phyloP scores from a whole-genome alignment of 805 yeast species.

The Sugiyamaella lignohabitans region DNA sequence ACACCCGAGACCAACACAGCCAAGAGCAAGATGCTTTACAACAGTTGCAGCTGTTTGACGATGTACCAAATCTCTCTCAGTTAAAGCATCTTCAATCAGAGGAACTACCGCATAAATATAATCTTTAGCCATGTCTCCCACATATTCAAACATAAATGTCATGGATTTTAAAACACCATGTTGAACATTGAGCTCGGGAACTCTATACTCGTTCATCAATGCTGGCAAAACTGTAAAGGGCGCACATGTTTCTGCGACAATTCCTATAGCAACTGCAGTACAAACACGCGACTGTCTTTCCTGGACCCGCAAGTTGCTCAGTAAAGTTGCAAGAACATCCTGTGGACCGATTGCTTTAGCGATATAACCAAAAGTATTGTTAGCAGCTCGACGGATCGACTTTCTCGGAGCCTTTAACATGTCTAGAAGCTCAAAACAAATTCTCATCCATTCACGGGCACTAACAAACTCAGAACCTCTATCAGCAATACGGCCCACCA shows the following conservation, averaged over 20 bases:
- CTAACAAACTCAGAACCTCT: constrained; percentile 74
- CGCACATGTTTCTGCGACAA: constrained; percentile 87
- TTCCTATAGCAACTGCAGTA: constrained; percentile 96
- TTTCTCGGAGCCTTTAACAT: constrained; percentile 77
- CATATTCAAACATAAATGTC: constrained; percentile 87
- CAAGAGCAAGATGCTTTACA: constrained; percentile 71
- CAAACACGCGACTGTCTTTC: constrained; percentile 95
- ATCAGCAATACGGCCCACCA: constrained; percentile 78
- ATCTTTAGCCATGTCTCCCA: constrained; percentile 71
- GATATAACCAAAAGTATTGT: constrained; percentile 83
- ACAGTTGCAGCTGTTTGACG: constrained; percentile 93
- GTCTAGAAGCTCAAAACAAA: constrained; percentile 84
- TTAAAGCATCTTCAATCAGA: constrained; percentile 78
- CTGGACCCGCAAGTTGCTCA: constrained; percentile 82
- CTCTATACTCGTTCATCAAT: constrained; percentile 87
- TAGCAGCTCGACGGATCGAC: constrained; percentile 75
- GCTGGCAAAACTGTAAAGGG: constrained; percentile 94
- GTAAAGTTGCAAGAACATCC: constrained; percentile 76
- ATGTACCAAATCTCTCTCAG: constrained; percentile 86
- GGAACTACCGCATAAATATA: constrained; percentile 78
- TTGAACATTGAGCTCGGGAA: constrained; percentile 88
- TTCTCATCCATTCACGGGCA: constrained; percentile 96
- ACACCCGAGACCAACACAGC: constrained; percentile 65
- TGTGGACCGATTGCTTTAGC: constrained; percentile 94
- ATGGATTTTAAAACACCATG: constrained; percentile 90